These are phyloP conservation scores for Ascochyta pisi DNA, from an alignment of 2,329 filamentous ascomycete genomes.

Conservation along the genomic window DNA sequence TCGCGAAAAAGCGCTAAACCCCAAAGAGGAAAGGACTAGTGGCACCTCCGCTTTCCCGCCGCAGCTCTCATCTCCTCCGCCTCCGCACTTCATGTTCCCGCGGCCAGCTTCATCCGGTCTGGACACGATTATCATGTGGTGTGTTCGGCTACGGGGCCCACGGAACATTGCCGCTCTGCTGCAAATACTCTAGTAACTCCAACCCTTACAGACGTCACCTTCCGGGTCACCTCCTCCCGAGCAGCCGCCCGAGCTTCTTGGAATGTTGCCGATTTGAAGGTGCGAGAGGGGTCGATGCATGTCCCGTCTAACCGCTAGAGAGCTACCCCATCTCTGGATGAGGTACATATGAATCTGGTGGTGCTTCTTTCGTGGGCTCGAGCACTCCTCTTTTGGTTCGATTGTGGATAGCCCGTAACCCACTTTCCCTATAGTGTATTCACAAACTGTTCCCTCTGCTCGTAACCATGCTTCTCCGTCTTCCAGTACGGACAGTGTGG, in stretches of 20 bases:
- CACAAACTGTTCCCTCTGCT: too few relatives aligned
- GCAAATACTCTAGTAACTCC: conserved; percentile 3
- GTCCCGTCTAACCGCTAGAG: conserved; percentile 34
- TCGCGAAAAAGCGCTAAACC: conserved; percentile 19
- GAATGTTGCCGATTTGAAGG: conserved; percentile 12
- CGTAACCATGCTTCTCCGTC: conserved; percentile 30
- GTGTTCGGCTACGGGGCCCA: neutral
- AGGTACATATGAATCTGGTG: conserved; percentile 13
- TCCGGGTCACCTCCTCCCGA: conserved; percentile 23
- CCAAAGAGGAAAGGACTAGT: conserved; percentile 10
- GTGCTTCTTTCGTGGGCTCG: neutral
- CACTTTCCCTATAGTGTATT: neutral
- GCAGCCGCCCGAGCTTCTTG: conserved; percentile 8
- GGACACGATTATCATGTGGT: neutral
- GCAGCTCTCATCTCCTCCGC: neutral
- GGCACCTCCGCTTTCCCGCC: conserved; percentile 30
- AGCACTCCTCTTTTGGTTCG: too few relatives aligned
- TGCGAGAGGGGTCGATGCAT: conserved; percentile 35
- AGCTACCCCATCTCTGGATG: conserved; percentile 10
- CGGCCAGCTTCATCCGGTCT: conserved; percentile 11
- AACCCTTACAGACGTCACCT: conserved; percentile 17
- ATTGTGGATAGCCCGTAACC: neutral
- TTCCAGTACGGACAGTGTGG: conserved; percentile 30
- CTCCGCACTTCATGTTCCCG: conserved; percentile 11
- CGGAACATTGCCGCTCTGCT: conserved; percentile 6